Conservation (phyloP, 2,329 filamentous ascomycete species). For the Aspergillus ustus region DNA sequence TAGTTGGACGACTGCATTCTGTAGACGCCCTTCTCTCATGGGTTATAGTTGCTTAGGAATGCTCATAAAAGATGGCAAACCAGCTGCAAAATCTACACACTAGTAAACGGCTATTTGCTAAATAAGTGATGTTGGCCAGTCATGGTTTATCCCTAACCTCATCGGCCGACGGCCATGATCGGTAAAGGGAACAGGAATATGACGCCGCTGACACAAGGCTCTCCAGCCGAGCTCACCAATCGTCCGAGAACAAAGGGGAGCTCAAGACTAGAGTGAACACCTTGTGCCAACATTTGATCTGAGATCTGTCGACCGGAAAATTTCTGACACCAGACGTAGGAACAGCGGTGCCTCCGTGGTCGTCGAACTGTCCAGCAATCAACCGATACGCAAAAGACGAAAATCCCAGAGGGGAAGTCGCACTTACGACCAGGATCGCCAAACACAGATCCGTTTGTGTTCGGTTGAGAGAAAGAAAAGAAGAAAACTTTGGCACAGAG, state of each 20-base stretch:
- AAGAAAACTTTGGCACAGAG: slow-evolving; percentile 36
- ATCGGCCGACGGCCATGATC: slow-evolving; percentile 79
- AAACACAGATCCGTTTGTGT: slow-evolving; percentile 78
- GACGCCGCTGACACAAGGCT: slow-evolving; percentile 64
- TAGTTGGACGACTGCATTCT: background rate
- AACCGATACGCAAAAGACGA: slow-evolving; percentile 67
- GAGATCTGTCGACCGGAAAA: slow-evolving; percentile 95
- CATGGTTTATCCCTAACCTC: slow-evolving; percentile 92
- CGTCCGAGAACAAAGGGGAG: slow-evolving; percentile 55
- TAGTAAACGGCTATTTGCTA: slow-evolving; percentile 1
- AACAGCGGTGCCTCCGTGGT: slow-evolving; percentile 75
- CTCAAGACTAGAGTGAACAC: slow-evolving; percentile 61
- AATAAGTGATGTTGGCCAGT: slow-evolving; percentile 65
- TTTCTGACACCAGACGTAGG: slow-evolving; percentile 68
- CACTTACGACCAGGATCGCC: slow-evolving; percentile 67
- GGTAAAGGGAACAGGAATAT: slow-evolving; percentile 91
- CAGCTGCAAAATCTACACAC: slow-evolving; percentile 11
- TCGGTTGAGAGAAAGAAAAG: slow-evolving; percentile 50
- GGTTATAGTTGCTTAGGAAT: background rate
- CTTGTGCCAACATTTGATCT: slow-evolving; percentile 69
- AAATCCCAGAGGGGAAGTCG: slow-evolving; percentile 32
- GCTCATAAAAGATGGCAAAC: background rate
- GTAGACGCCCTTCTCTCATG: background rate
- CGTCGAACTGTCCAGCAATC: slow-evolving; percentile 88
- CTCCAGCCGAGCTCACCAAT: slow-evolving; percentile 69